These are phyloP conservation scores for Drechslerella dactyloides DNA, from an alignment of 2,329 filamentous ascomycete species.

Conservation along the genomic window DNA sequence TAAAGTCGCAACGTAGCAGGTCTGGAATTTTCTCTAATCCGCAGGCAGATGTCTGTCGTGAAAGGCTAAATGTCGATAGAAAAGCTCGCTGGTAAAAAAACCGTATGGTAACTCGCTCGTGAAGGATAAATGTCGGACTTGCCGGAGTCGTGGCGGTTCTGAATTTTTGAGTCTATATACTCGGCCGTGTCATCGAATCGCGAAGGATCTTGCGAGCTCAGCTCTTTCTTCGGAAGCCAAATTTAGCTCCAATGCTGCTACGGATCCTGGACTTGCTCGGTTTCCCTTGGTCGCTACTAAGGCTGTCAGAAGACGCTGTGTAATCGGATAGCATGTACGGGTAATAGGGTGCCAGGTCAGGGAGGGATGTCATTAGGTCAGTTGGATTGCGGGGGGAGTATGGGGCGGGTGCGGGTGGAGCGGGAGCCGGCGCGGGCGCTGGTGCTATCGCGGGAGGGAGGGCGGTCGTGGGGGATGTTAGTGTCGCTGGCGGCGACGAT, in stretches of 20 bases:
- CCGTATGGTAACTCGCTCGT: neutral
- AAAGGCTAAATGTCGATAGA: neutral
- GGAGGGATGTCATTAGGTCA: neutral
- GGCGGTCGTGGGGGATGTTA: neutral
- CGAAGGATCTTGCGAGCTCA: neutral
- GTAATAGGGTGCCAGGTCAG: conserved; percentile 2
- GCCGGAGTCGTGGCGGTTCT: neutral
- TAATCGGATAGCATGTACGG: conserved; percentile 16
- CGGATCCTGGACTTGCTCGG: conserved; percentile 32
- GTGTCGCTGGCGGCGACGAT: neutral
- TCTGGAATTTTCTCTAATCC: neutral
- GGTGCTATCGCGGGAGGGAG: neutral
- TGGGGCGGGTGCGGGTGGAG: neutral
- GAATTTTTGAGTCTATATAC: neutral
- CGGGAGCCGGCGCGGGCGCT: neutral
- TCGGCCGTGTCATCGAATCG: neutral
- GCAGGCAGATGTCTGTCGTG: neutral
- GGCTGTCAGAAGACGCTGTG: conserved; percentile 41
- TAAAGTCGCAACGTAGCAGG: neutral
- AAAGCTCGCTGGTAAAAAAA: neutral
- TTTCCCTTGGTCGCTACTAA: conserved; percentile 23
- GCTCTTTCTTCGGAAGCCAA: conserved; percentile 29
- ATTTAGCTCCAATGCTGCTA: conserved; percentile 36
- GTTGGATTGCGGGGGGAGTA: conserved; percentile 2
- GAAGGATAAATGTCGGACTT: neutral